A percentile compares a stretch with the other conserved stretches of the same genome.
Conservation (phyloP, 108 stramenopile species). For the Discostella stelligeroides region DNA sequence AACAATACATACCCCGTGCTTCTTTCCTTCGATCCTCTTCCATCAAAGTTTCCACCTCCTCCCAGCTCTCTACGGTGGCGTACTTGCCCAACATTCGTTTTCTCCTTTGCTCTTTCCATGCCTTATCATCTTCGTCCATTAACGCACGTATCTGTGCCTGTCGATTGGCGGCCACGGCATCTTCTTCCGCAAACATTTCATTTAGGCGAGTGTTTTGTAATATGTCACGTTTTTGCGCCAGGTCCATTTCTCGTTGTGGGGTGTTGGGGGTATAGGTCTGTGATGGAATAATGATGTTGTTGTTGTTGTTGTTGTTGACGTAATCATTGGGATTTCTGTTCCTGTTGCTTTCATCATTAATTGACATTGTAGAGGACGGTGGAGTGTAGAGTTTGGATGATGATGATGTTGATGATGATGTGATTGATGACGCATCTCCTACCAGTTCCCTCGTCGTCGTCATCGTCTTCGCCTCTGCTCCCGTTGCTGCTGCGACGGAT, state of each 20-base stretch:
- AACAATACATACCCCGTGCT: constrained; percentile 32
- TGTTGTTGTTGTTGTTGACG: neutral
- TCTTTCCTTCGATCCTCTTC: constrained; percentile 52
- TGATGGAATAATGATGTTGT: too few species aligned
- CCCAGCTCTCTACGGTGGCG: constrained; percentile 58
- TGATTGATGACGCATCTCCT: neutral
- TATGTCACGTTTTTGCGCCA: constrained; percentile 26
- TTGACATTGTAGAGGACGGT: too few species aligned
- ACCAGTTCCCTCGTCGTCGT: constrained; percentile 2
- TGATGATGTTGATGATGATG: neutral
- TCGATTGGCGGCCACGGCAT: constrained; percentile 13
- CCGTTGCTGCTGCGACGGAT: neutral
- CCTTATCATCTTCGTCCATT: constrained; percentile 63
- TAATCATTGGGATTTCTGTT: too few species aligned
- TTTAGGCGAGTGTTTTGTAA: constrained; percentile 45
- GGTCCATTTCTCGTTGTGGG: constrained; percentile 20
- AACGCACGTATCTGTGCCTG: constrained; percentile 48
- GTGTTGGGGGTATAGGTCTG: neutral
- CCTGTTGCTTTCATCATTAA: too few species aligned
- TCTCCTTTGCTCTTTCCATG: constrained; percentile 67
- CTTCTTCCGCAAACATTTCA: constrained; percentile 50
- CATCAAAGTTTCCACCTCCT: constrained; percentile 58
- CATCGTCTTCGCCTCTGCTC: constrained; percentile 9
- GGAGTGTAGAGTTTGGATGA: neutral
- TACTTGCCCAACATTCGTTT: constrained; percentile 68